Conservation (phyloP, 2,329 filamentous ascomycete species). For the Talaromyces islandicus region DNA sequence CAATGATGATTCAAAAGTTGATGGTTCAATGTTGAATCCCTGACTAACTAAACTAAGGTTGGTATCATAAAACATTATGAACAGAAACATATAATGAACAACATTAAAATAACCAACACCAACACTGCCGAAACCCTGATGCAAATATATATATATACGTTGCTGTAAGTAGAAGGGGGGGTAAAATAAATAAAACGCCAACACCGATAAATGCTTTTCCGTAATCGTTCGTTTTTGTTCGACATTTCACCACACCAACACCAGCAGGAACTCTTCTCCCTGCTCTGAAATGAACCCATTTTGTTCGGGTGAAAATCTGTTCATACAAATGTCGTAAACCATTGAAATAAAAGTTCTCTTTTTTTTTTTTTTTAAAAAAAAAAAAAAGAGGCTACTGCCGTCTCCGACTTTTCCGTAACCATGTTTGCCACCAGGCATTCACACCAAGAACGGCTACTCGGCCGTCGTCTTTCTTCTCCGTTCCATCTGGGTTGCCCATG, state of each 20-base stretch:
- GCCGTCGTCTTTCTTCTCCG: constrained; percentile 56
- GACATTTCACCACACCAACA: background rate
- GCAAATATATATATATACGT: background rate
- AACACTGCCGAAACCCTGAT: background rate
- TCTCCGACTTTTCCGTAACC: constrained; percentile 39
- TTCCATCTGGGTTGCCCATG: constrained; percentile 57
- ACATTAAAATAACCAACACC: background rate
- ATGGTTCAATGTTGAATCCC: background rate
- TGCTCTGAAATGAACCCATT: background rate
- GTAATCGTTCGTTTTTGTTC: background rate
- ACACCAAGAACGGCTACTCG: constrained; percentile 54
- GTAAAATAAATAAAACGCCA: background rate
- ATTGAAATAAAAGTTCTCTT: background rate
- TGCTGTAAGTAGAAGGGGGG: background rate
- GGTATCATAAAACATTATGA: background rate
- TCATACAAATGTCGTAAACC: background rate
- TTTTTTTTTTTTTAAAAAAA: too few species aligned
- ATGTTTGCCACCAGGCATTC: constrained; percentile 55
- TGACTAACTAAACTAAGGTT: background rate
- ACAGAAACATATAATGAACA: background rate
- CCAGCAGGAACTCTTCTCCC: background rate
- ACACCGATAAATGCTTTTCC: constrained; percentile 1
- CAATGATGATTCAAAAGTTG: background rate
- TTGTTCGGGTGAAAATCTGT: background rate
- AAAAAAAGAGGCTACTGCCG: background rate